These are phyloP conservation scores for Colletotrichum musicola DNA, from an alignment of 2,329 filamentous ascomycete species.

Conservation along the genomic window DNA sequence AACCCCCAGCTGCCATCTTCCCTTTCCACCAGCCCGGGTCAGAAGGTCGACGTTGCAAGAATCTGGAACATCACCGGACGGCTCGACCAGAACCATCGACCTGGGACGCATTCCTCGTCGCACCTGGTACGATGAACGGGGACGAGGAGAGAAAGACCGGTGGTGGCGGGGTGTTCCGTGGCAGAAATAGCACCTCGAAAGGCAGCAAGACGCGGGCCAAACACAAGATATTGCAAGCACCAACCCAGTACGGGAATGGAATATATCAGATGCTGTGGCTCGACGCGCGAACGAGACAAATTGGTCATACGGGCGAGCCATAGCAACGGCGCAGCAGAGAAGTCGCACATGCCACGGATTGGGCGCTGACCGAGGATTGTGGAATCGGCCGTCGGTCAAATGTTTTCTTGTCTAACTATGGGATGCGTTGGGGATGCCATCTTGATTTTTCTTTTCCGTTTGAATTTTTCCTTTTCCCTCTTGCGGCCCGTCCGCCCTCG, in stretches of 20 bases:
- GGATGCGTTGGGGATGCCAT: too few species aligned
- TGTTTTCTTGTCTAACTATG: neutral
- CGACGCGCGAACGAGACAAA: conserved; percentile 2
- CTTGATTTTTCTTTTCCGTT: too few species aligned
- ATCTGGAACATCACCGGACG: neutral
- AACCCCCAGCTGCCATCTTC: neutral
- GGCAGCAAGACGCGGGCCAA: conserved; percentile 14
- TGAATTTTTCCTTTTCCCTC: neutral
- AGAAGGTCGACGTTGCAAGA: neutral
- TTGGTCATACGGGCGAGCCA: conserved; percentile 15
- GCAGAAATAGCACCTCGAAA: neutral
- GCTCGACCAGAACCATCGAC: conserved; percentile 14
- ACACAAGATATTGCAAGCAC: conserved; percentile 22
- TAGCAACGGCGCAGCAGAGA: neutral
- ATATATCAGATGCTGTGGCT: conserved; percentile 30
- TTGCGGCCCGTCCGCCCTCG: conserved; percentile 17
- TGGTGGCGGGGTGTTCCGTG: conserved; percentile 10
- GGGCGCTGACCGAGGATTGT: conserved; percentile 13
- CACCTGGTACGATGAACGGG: neutral
- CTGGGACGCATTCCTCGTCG: neutral
- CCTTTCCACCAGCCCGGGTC: neutral
- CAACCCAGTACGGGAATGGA: conserved; percentile 17
- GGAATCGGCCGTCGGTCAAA: neutral
- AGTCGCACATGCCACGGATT: conserved; percentile 10
- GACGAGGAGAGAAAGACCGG: neutral